Conservation (phyloP, 345 rosid genomes). For the Bruguiera gymnorhiza region DNA sequence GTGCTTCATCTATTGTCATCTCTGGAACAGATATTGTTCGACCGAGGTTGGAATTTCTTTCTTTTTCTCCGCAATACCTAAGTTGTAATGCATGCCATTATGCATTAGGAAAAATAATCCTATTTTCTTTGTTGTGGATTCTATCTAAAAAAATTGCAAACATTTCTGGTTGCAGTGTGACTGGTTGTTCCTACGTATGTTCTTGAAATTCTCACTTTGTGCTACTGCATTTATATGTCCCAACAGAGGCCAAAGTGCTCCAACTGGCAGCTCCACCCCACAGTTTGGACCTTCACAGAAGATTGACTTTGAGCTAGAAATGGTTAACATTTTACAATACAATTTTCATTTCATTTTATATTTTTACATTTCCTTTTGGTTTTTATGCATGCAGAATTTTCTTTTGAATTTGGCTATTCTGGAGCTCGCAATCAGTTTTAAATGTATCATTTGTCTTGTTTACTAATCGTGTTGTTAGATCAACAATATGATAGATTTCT, state of each 20-base stretch:
- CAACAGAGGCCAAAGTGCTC: slow-evolving; percentile 82
- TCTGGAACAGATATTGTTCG: slow-evolving; percentile 86
- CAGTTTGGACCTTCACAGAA: slow-evolving; percentile 85
- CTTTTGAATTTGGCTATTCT: slow-evolving; percentile 3
- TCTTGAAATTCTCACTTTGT: neutral
- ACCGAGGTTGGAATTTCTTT: slow-evolving; percentile 50
- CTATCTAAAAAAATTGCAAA: neutral
- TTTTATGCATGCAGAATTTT: neutral
- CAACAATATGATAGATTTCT: neutral
- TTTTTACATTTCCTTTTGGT: neutral
- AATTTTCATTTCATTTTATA: neutral
- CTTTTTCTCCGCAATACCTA: neutral
- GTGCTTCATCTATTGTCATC: slow-evolving; percentile 84
- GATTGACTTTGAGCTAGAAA: slow-evolving; percentile 97
- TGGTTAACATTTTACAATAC: slow-evolving; percentile 48
- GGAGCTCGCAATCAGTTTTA: neutral
- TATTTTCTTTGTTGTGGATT: no score
- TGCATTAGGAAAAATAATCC: no score
- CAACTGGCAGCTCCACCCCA: slow-evolving; percentile 65
- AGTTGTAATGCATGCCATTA: neutral
- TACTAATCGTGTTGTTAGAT: neutral
- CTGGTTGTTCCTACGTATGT: neutral
- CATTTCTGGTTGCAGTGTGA: neutral
- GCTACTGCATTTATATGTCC: slow-evolving; percentile 14
- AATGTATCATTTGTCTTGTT: neutral